Base-by-base conservation (phyloP, 148 eudicot genomes). In the Bassia scoparia region DNA sequence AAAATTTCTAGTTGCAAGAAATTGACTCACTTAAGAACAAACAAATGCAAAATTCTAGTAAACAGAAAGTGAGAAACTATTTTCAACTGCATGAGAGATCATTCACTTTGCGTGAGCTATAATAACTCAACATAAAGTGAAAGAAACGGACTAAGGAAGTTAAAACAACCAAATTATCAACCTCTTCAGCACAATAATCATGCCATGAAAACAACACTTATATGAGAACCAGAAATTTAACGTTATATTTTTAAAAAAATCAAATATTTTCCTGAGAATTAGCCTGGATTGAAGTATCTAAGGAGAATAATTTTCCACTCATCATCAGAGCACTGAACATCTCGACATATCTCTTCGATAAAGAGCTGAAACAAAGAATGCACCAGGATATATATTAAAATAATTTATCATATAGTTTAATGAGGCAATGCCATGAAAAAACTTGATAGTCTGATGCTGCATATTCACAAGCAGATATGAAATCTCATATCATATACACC, bases 221-320 rank as follows among this genome's bases (percentile, higher is more conserved):
- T 41, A 18, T 70, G 55, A 70, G 21, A 76, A 77, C 37, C 63
- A 62, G 67, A 17, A 13, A n/a, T n/a, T n/a, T n/a, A n/a, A n/a
- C n/a, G n/a, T n/a, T n/a, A n/a, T n/a, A n/a, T n/a, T n/a, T n/a
- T n/a, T n/a, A n/a, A n/a, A n/a, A n/a, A n/a, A n/a, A n/a, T n/a
- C n/a, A n/a, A n/a, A n/a, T n/a, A n/a, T n/a, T n/a, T n/a, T n/a
- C n/a, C n/a, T n/a, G n/a, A n/a, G 92, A 81, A 73, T 96, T 94
- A 38, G 99, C 99, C 99, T 3, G 99, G 99, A 78, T 92, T 96
- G 78, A 96, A 96, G 84, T 96, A 96, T 79, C 99, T 86, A 73
- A 96, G 84, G 80, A 96, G 84, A 70, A 96, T 88, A 33, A 96
- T 83, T 76, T 90, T 91, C 99, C 99, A 95, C 43, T 81, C 82